A percentile compares a stretch with the other conserved stretches of the same genome.
phyloP scores from a whole-genome alignment of 176 grass and related monocot genomes.

The Bothriochloa decipiens region DNA sequence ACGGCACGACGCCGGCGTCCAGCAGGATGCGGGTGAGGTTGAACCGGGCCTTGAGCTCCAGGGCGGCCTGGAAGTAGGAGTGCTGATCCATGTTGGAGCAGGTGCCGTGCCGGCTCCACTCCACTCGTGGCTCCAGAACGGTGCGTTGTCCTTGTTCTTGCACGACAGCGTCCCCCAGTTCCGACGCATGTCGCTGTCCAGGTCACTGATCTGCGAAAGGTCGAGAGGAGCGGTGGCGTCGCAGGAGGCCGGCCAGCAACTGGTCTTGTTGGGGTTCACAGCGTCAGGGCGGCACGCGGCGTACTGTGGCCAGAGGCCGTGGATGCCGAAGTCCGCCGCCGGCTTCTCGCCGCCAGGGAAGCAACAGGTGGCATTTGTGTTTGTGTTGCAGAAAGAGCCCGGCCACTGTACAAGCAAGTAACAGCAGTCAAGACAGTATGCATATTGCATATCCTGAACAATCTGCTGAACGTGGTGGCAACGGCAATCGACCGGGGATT shows the following conservation, averaged over 20 bases:
- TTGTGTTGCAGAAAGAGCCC: conserved; percentile 44
- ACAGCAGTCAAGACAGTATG: too few relatives aligned
- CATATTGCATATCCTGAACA: too few relatives aligned
- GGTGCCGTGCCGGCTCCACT: conserved; percentile 47
- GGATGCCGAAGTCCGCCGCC: conserved; percentile 49
- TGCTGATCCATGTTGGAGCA: conserved; percentile 46
- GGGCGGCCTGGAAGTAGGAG: conserved; percentile 44
- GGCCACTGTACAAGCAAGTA: conserved; percentile 37
- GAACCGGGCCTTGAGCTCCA: conserved; percentile 12
- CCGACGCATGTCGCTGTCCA: conserved; percentile 26
- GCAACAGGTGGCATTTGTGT: background rate
- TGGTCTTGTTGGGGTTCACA: background rate
- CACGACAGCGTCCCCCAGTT: conserved; percentile 62
- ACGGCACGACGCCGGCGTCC: conserved; percentile 36
- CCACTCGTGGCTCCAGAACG: conserved; percentile 38
- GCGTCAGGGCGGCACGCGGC: background rate
- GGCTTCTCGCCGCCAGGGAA: conserved; percentile 28
- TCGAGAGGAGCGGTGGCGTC: background rate
- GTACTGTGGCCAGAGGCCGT: conserved; percentile 65
- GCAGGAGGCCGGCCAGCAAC: conserved; percentile 27
- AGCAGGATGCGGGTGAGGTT: conserved; percentile 42
- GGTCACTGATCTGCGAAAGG: conserved; percentile 46
- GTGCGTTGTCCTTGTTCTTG: conserved; percentile 3
- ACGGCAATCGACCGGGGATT: too few relatives aligned
- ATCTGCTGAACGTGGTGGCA: background rate